These are phyloP conservation scores for Combretum micranthum DNA, from an alignment of 345 rosid species.

Conservation along the genomic window DNA sequence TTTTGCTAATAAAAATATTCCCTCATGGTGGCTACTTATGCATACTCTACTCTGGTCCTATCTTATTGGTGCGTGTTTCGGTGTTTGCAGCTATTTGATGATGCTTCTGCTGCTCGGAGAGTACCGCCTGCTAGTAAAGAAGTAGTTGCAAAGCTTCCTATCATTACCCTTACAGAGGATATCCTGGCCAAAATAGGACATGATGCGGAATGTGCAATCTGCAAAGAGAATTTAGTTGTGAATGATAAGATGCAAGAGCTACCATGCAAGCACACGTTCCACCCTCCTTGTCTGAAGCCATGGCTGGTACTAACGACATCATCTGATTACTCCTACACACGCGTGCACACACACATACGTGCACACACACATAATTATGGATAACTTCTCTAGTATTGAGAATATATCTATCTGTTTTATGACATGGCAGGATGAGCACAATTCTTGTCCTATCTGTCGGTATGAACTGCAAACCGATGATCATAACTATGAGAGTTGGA, in stretches of 20 bases:
- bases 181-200: conserved; percentile 51
- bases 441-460: conserved; percentile 95
- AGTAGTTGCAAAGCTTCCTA: conserved; percentile 82
- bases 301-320: conserved; percentile 71
- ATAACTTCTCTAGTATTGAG: neutral
- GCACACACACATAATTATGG: neutral
- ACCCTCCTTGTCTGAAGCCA: conserved; percentile 95
- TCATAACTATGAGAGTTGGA: conserved; percentile 87
- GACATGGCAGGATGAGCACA: conserved; percentile 70
- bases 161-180: conserved; percentile 52
- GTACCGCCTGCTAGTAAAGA: conserved; percentile 96
- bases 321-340: neutral
- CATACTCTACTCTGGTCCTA: neutral
- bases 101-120: conserved; percentile 44
- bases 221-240: conserved; percentile 67
- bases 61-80: conserved; percentile 2
- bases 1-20: neutral
- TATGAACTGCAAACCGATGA: conserved; percentile 87
- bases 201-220: conserved; percentile 84
- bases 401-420: neutral
- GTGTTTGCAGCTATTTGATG: conserved; percentile 33
- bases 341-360: neutral
- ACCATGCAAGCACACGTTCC: conserved; percentile 88
- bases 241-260: conserved; percentile 89
- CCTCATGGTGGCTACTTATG: too few species aligned